These are phyloP conservation scores for Aspergillus sp. DNA, from an alignment of 2,329 filamentous ascomycete genomes.

Conservation along the genomic window DNA sequence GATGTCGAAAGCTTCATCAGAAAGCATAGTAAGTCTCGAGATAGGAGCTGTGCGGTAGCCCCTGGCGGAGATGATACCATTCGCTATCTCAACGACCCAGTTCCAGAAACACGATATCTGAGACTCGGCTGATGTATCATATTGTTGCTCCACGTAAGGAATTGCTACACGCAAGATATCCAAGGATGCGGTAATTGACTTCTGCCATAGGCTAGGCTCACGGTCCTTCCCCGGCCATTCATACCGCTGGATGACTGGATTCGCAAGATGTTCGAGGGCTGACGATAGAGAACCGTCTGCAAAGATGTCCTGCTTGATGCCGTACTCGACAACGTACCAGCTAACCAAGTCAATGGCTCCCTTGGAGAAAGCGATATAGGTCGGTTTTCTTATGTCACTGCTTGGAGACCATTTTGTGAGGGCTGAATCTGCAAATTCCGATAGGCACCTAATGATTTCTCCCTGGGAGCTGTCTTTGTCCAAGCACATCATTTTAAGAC, in stretches of 20 bases:
- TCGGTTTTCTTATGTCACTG: constrained; percentile 61
- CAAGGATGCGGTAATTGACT: constrained; percentile 73
- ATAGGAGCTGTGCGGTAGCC: constrained; percentile 52
- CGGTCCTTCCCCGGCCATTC: constrained; percentile 73
- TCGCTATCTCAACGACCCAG: constrained; percentile 66
- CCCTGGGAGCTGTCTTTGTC: constrained; percentile 45
- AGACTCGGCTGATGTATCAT: constrained; percentile 31
- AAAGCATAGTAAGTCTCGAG: constrained; percentile 53
- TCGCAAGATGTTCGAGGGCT: constrained; percentile 69
- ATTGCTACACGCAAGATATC: constrained; percentile 70
- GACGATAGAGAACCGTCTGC: constrained; percentile 67
- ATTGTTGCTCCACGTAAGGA: constrained; percentile 58
- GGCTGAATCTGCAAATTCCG: constrained; percentile 71
- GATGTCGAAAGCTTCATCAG: constrained; percentile 84
- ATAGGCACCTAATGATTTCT: constrained; percentile 53
- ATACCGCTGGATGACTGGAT: constrained; percentile 80
- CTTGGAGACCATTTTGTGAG: constrained; percentile 43
- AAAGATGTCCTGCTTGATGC: constrained; percentile 69
- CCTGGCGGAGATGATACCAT: constrained; percentile 71
- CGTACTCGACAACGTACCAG: constrained; percentile 46
- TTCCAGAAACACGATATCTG: constrained; percentile 69
- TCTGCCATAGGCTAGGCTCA: constrained; percentile 74
- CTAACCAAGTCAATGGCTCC: constrained; percentile 72
- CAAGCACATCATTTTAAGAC: constrained; percentile 39
- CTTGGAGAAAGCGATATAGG: constrained; percentile 89